A percentile compares a stretch with the other conserved stretches of the same genome.
Evolutionary conservation across 23 red algal species (phyloP).

Genomic region (Agarophyton chilense): DNA sequence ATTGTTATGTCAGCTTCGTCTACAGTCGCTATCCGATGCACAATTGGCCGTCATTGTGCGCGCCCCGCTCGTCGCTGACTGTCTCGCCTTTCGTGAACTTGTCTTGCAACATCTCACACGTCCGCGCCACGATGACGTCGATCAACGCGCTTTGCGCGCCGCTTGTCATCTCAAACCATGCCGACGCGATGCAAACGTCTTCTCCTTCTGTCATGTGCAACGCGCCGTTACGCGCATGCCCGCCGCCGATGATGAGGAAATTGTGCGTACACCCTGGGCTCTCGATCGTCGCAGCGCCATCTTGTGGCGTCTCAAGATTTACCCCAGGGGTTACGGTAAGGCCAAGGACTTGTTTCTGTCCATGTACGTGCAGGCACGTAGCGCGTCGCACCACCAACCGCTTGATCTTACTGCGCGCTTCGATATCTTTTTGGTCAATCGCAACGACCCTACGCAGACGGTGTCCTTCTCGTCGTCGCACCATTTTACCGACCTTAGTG

Average conservation of each 20-base stretch:
- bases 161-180: conserved; percentile 46
- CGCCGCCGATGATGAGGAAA: conserved; percentile 55
- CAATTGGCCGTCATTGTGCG: no score
- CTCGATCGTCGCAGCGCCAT: conserved; percentile 3
- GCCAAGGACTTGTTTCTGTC: conserved; percentile 59
- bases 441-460: conserved; percentile 28
- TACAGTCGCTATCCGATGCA: conserved; percentile 21
- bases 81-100: not conserved
- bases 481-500: conserved; percentile 47
- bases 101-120: not conserved
- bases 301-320: conserved; percentile 73
- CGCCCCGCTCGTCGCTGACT: no score
- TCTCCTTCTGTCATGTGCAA: conserved; percentile 41
- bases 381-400: not conserved
- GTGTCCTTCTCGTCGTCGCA: conserved; percentile 57
- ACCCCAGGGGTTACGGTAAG: conserved; percentile 68
- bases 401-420: conserved; percentile 53
- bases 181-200: conserved; percentile 22
- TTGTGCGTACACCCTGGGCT: conserved; percentile 71
- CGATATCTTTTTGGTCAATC: conserved; percentile 76
- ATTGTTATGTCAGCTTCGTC: not conserved
- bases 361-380: conserved; percentile 71
- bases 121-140: not conserved
- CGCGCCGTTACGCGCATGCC: conserved; percentile 34
- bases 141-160: not conserved